These are phyloP conservation scores for Epichloe gansuensis DNA, from an alignment of 2,329 filamentous ascomycete genomes.

Conservation along the genomic window DNA sequence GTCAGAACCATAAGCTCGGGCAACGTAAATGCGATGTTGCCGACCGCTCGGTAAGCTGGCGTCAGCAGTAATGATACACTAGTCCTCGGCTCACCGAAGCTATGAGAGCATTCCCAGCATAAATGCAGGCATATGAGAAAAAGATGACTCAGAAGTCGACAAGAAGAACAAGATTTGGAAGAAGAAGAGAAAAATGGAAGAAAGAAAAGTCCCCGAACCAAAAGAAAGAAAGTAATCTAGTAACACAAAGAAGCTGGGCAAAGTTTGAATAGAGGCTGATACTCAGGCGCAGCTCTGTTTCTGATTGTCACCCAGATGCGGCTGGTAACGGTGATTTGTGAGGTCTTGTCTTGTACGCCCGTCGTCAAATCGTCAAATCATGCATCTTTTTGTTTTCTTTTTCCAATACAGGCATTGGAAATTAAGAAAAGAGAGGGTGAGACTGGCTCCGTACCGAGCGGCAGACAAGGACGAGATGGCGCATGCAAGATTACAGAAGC, in stretches of 20 bases:
- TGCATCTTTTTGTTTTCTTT: background rate
- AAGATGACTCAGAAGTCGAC: background rate
- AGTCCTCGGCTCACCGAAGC: conserved; percentile 6
- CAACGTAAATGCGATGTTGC: background rate
- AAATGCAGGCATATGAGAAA: background rate
- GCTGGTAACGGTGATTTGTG: background rate
- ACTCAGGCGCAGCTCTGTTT: background rate
- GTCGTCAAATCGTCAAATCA: conserved; percentile 12
- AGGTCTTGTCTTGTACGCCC: conserved; percentile 1
- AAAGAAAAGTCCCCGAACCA: background rate
- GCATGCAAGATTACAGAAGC: background rate
- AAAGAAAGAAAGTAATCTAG: conserved; percentile 4
- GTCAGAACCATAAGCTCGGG: background rate
- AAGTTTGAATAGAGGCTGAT: background rate
- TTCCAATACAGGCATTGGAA: background rate
- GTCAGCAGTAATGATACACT: background rate
- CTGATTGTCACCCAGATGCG: background rate
- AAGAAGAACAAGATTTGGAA: background rate
- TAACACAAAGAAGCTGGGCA: conserved; percentile 10
- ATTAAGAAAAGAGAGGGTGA: background rate
- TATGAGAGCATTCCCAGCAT: background rate
- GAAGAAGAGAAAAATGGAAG: background rate
- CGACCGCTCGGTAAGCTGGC: background rate
- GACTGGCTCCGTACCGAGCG: background rate
- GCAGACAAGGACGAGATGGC: background rate